Conservation (phyloP, 371 early-diverging fungal genomes). For the Mucor circinelloides region DNA sequence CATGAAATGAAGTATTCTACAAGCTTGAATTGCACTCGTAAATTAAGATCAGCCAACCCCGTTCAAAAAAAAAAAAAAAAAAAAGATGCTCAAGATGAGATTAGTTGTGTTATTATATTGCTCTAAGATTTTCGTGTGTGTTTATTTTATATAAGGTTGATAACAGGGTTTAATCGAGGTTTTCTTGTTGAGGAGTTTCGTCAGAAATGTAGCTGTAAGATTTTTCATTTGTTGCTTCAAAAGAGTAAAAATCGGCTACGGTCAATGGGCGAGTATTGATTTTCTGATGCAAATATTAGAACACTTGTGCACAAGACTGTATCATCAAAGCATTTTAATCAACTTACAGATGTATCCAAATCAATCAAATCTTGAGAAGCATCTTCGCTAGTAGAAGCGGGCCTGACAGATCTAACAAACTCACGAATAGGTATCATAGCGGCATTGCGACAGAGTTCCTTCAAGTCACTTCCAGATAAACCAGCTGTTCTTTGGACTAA, state of each 20-base stretch:
- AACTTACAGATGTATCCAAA: slow-evolving; percentile 39
- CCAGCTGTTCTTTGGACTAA: slow-evolving; percentile 84
- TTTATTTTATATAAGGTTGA: neutral
- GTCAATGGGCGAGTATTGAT: slow-evolving; percentile 62
- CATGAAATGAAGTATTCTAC: too few relatives aligned
- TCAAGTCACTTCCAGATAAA: slow-evolving; percentile 93
- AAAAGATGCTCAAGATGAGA: too few relatives aligned
- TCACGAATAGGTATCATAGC: slow-evolving; percentile 96
- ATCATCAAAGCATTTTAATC: too few relatives aligned
- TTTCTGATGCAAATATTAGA: slow-evolving; percentile 26
- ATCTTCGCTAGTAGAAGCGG: slow-evolving; percentile 24
- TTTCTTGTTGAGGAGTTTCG: slow-evolving; percentile 32
- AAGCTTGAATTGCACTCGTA: too few relatives aligned
- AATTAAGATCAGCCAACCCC: too few relatives aligned
- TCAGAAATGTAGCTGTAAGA: slow-evolving; percentile 22
- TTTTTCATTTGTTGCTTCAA: slow-evolving; percentile 42
- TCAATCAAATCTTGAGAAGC: slow-evolving; percentile 39
- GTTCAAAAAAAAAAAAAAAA: too few relatives aligned
- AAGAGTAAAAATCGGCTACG: slow-evolving; percentile 65
- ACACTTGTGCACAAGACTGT: neutral
- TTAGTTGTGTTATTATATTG: too few relatives aligned
- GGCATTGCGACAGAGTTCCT: slow-evolving; percentile 95
- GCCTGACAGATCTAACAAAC: slow-evolving; percentile 66
- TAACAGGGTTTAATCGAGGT: slow-evolving; percentile 26
- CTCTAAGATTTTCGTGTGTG: neutral